phyloP scores from a whole-genome alignment of 805 yeast species.

The Candida tibetensis region DNA sequence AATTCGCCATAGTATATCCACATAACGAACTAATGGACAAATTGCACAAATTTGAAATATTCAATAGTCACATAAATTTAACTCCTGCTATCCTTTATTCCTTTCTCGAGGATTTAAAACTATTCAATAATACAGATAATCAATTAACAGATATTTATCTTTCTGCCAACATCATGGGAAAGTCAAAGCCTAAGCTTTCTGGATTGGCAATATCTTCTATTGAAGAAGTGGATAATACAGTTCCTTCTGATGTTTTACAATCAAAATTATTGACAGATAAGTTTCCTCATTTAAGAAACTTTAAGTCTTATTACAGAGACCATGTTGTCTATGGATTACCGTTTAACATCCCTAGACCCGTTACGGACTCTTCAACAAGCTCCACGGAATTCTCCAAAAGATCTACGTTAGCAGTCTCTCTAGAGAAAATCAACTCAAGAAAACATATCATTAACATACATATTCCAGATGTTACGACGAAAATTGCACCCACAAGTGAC shows the following conservation, averaged over 20 bases:
- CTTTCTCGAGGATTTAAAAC: slow-evolving; percentile 18
- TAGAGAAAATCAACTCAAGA: slow-evolving; percentile 35
- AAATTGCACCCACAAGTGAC: slow-evolving; percentile 27
- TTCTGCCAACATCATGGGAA: slow-evolving; percentile 27
- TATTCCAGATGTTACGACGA: slow-evolving; percentile 41
- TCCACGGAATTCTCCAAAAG: background rate
- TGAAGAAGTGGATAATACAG: slow-evolving; percentile 14
- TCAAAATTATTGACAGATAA: slow-evolving; percentile 17
- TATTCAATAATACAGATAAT: slow-evolving; percentile 22
- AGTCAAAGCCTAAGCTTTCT: slow-evolving; percentile 9
- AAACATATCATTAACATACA: slow-evolving; percentile 37
- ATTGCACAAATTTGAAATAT: slow-evolving; percentile 8
- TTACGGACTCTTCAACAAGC: background rate
- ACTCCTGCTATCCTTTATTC: slow-evolving; percentile 9
- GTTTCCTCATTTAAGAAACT: slow-evolving; percentile 30
- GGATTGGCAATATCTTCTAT: slow-evolving; percentile 19
- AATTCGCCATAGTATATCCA: slow-evolving; percentile 32
- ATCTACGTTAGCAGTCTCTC: slow-evolving; percentile 30
- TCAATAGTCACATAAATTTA: slow-evolving; percentile 1
- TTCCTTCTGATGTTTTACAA: slow-evolving; percentile 4
- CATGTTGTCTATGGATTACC: slow-evolving; percentile 33
- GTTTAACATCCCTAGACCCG: background rate
- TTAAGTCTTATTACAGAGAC: slow-evolving; percentile 22
- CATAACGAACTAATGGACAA: slow-evolving; percentile 18
- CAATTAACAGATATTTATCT: slow-evolving; percentile 26